Evolutionary conservation across 352 stramenopile species (phyloP).

Genomic region (Blastocystis sp.): DNA sequence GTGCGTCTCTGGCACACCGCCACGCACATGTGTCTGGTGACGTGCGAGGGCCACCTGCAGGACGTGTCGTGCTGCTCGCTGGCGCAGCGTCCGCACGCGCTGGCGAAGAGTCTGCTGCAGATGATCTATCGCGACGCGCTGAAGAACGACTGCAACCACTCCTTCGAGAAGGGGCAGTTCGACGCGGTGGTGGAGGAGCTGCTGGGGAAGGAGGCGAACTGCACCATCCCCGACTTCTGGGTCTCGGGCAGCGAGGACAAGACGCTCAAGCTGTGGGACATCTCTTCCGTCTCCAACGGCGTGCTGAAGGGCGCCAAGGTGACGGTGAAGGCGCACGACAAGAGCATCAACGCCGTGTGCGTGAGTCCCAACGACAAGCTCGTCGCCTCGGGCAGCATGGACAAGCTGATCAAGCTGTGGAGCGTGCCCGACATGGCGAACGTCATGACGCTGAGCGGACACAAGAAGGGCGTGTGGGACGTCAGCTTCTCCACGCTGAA

Average conservation of each 20-base stretch:
- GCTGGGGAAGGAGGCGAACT: conserved; percentile 78
- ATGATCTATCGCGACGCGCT: conserved; percentile 43
- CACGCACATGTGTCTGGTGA: conserved; percentile 83
- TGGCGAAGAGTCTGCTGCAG: conserved; percentile 76
- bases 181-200: conserved; percentile 29
- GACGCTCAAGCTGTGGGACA: conserved; percentile 95
- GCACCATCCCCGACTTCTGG: conserved; percentile 87
- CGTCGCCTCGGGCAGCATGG: conserved; percentile 93
- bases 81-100: conserved; percentile 84
- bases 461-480: conserved; percentile 96
- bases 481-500: conserved; percentile 94
- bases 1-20: conserved; percentile 87
- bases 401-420: conserved; percentile 98
- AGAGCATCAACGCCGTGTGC: conserved; percentile 94
- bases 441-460: conserved; percentile 89
- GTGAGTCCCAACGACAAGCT: conserved; percentile 95
- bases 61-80: conserved; percentile 89
- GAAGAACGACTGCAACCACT: conserved; percentile 52
- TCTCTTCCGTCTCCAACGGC: conserved; percentile 79
- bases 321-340: conserved; percentile 87
- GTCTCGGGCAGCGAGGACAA: conserved; percentile 94
- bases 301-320: conserved; percentile 79
- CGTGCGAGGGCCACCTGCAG: conserved; percentile 91
- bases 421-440: conserved; percentile 85
- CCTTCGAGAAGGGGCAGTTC: background rate